A percentile compares a stretch with the other conserved stretches of the same genome.
Evolutionary conservation across 2,329 filamentous ascomycete species (phyloP).

Genomic region (Aspergillus brasiliensis): DNA sequence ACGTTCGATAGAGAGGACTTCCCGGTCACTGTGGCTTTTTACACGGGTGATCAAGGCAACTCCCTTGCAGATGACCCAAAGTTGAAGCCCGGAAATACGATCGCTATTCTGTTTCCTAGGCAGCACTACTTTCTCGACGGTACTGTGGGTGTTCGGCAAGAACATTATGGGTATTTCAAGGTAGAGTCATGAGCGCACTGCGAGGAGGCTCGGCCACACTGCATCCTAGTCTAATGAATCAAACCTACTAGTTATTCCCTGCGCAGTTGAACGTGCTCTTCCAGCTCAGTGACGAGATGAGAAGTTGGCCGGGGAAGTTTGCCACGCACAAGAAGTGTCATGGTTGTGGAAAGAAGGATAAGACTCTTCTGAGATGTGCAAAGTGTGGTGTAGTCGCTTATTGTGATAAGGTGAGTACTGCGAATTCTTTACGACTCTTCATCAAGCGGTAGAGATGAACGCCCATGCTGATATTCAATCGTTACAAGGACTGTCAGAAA

Average conservation of each 20-base stretch:
- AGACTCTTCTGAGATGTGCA: background rate
- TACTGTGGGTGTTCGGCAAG: background rate
- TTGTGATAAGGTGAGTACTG: background rate
- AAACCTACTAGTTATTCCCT: background rate
- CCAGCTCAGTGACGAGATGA: background rate
- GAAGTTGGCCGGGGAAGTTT: background rate
- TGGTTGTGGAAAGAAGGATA: background rate
- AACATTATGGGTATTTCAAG: background rate
- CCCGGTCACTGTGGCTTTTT: background rate
- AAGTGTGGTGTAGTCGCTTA: background rate
- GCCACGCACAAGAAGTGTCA: background rate
- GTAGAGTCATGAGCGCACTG: background rate
- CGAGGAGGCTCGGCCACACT: background rate
- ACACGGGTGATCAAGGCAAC: background rate
- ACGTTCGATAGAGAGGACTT: background rate
- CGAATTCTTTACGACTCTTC: too few species aligned
- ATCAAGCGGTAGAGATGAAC: too few species aligned
- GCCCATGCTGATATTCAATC: background rate
- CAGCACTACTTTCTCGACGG: background rate
- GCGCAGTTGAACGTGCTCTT: background rate
- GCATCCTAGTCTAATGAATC: background rate
- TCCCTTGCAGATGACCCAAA: background rate
- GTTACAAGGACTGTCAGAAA: background rate
- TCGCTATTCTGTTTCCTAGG: background rate
- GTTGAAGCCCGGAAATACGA: background rate